These are phyloP conservation scores for Ascochyta viciae-villosae DNA, from an alignment of 2,329 filamentous ascomycete genomes.

Conservation along the genomic window DNA sequence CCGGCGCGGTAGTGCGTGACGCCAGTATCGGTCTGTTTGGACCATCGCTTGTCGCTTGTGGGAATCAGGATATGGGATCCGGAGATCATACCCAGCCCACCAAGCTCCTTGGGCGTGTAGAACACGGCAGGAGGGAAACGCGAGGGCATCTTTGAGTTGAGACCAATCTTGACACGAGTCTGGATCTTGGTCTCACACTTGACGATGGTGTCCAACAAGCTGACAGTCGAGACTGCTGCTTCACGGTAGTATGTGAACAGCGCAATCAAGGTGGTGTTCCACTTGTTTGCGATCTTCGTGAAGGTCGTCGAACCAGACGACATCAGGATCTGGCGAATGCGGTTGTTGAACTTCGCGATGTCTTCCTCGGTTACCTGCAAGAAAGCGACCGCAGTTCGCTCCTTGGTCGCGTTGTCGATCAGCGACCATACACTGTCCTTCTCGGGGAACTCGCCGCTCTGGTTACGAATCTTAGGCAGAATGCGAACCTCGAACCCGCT, in stretches of 20 bases:
- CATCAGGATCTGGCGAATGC: constrained; percentile 98
- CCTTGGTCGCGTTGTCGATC: constrained; percentile 95
- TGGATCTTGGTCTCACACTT: constrained; percentile 99
- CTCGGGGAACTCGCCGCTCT: constrained; percentile 94
- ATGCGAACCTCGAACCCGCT: constrained; percentile 97
- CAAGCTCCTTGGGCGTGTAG: constrained; percentile 97
- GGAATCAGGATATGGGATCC: constrained; percentile 98
- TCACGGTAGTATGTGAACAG: constrained; percentile 99
- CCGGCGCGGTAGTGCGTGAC: constrained; percentile 96
- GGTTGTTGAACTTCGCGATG: constrained; percentile 98
- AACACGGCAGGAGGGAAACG: constrained; percentile 98
- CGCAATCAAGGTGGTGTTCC: constrained; percentile 97
- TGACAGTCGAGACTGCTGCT: constrained; percentile 93
- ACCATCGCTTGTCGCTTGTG: constrained; percentile 97
- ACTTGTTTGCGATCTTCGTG: constrained; percentile 99
- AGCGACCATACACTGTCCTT: constrained; percentile 99
- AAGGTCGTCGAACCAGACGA: constrained; percentile 99
- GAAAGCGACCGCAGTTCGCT: constrained; percentile 96
- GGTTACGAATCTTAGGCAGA: constrained; percentile 90
- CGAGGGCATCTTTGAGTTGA: constrained; percentile 99
- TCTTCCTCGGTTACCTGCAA: constrained; percentile 97
- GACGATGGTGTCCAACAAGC: constrained; percentile 94
- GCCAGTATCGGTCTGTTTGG: constrained; percentile 95
- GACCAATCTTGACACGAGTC: constrained; percentile 95
- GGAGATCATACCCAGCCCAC: constrained; percentile 98